Conservation (phyloP, 1,284 basidiomycete genomes). For the Leccinum brunneo-olivaceum region DNA sequence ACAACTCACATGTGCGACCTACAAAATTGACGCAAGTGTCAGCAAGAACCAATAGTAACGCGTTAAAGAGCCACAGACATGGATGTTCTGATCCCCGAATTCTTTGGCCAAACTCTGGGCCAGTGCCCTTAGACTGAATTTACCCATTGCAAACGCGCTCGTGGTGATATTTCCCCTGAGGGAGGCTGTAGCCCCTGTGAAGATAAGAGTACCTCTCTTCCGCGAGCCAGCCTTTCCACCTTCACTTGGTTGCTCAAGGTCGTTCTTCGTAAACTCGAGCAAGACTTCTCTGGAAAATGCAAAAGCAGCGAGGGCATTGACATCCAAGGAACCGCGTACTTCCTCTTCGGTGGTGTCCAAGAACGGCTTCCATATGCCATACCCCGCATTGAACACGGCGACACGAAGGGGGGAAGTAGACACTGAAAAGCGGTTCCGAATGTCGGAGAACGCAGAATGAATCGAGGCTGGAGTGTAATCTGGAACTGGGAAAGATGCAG, state of each 20-base stretch:
- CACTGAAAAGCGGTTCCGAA: constrained; percentile 46
- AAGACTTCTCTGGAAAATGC: constrained; percentile 64
- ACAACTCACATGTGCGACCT: constrained; percentile 58
- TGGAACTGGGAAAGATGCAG: constrained; percentile 51
- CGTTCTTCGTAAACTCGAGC: constrained; percentile 55
- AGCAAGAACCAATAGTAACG: not conserved
- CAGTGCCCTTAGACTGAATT: constrained; percentile 60
- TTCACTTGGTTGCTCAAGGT: constrained; percentile 33
- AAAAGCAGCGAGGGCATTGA: constrained; percentile 58
- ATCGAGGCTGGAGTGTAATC: constrained; percentile 52
- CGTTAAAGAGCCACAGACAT: constrained; percentile 37
- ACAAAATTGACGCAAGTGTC: constrained; percentile 2
- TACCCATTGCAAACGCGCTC: constrained; percentile 63
- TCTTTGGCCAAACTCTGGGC: constrained; percentile 75
- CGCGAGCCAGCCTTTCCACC: constrained; percentile 35
- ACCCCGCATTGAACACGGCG: constrained; percentile 61
- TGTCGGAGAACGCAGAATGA: constrained; percentile 45
- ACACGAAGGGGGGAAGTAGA: constrained; percentile 47
- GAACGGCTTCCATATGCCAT: constrained; percentile 61
- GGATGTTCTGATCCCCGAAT: constrained; percentile 74
- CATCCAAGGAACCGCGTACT: constrained; percentile 41
- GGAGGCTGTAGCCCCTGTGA: constrained; percentile 73
- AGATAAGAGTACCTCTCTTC: constrained; percentile 61
- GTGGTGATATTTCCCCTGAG: constrained; percentile 59
- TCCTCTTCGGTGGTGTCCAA: constrained; percentile 59